These are phyloP conservation scores for Spatholobus suberectus DNA, from an alignment of 306 rosid species.

Conservation along the genomic window DNA sequence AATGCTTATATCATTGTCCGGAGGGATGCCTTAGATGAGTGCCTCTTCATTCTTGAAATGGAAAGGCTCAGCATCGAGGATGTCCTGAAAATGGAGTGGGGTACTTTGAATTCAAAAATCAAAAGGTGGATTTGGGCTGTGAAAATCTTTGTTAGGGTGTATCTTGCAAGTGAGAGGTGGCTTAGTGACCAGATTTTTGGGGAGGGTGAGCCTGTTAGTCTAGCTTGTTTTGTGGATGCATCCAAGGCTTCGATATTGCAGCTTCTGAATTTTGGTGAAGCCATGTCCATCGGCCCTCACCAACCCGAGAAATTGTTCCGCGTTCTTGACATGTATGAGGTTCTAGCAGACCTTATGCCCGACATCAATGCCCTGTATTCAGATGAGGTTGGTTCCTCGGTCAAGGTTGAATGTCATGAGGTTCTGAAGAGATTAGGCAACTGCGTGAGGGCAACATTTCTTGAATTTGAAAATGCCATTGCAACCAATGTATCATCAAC, in stretches of 20 bases:
- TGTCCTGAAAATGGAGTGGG: constrained; percentile 84
- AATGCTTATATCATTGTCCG: constrained; percentile 73
- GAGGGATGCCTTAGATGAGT: constrained; percentile 86
- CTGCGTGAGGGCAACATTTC: constrained; percentile 70
- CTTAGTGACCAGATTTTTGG: constrained; percentile 80
- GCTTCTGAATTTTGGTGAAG: constrained; percentile 88
- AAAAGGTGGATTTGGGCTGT: constrained; percentile 82
- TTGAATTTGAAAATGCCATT: constrained; percentile 73
- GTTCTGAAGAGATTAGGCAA: constrained; percentile 77
- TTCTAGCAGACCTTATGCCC: constrained; percentile 68
- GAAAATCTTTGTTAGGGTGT: constrained; percentile 84
- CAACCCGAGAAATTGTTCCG: constrained; percentile 83
- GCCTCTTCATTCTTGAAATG: constrained; percentile 75
- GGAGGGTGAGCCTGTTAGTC: constrained; percentile 57
- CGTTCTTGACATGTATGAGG: constrained; percentile 94
- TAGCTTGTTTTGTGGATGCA: constrained; percentile 75
- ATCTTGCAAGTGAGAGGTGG: constrained; percentile 85
- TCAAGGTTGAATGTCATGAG: constrained; percentile 72
- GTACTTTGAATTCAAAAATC: constrained; percentile 71
- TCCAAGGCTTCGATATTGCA: constrained; percentile 87
- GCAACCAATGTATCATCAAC: constrained; percentile 70
- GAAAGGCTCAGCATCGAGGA: constrained; percentile 89
- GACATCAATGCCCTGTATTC: constrained; percentile 70
- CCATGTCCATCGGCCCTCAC: constrained; percentile 93
- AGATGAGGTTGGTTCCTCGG: constrained; percentile 72